Conservation (phyloP, 306 rosid genomes). For the Vicia faba region DNA sequence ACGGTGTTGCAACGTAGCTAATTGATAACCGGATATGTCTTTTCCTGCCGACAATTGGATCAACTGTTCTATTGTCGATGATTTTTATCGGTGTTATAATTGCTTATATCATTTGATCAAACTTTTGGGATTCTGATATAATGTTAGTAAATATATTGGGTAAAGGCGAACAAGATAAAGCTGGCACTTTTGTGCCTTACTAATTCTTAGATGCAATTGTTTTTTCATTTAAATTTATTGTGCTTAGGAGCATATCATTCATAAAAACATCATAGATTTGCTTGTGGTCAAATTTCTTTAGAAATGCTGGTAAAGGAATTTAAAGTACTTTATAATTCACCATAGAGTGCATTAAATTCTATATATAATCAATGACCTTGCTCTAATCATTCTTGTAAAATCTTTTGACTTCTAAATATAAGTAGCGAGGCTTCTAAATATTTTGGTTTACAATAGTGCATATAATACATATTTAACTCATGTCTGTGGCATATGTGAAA, state of each 20-base stretch:
- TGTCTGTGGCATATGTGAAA: constrained; percentile 7
- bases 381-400: constrained; percentile 21
- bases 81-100: constrained; percentile 32
- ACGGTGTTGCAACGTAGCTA: constrained; percentile 48
- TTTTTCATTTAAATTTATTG: constrained; percentile 8
- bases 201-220: constrained; percentile 29
- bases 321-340: too few relatives aligned
- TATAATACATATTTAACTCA: background rate
- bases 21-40: constrained; percentile 44
- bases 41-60: constrained; percentile 48
- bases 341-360: background rate
- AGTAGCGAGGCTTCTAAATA: constrained; percentile 20
- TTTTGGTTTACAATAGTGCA: constrained; percentile 26
- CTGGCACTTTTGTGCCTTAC: constrained; percentile 41
- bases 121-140: constrained; percentile 36
- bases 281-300: constrained; percentile 23
- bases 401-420: constrained; percentile 4
- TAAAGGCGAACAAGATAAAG: constrained; percentile 32
- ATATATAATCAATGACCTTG: constrained; percentile 7
- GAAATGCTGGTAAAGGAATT: constrained; percentile 11
- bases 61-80: constrained; percentile 28
- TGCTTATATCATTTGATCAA: constrained; percentile 31
- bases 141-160: constrained; percentile 32
- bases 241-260: constrained; percentile 18
- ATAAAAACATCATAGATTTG: constrained; percentile 2